phyloP scores from a whole-genome alignment of 106 monocot species.

The Acorus calamus region DNA sequence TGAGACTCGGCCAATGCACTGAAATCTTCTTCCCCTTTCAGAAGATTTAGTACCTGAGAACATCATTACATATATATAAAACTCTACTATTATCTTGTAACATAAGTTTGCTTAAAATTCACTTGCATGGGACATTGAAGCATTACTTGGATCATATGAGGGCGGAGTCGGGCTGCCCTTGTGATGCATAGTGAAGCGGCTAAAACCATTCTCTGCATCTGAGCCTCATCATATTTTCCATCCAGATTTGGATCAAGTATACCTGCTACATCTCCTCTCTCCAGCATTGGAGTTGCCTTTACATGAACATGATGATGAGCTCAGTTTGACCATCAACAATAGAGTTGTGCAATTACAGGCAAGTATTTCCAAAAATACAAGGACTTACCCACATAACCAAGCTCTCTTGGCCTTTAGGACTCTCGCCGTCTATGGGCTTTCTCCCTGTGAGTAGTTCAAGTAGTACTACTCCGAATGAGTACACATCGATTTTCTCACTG shows the following conservation, averaged over 20 bases:
- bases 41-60: slow-evolving; percentile 44
- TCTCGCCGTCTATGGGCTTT: slow-evolving; percentile 53
- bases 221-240: slow-evolving; percentile 35
- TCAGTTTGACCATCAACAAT: background rate
- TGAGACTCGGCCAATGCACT: slow-evolving; percentile 23
- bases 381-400: slow-evolving; percentile 89
- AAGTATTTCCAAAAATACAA: no score
- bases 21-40: slow-evolving; percentile 41
- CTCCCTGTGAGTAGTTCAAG: slow-evolving; percentile 85
- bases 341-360: no score
- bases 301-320: background rate
- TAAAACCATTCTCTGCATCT: slow-evolving; percentile 47
- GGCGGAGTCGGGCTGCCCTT: slow-evolving; percentile 58
- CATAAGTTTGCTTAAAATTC: no score
- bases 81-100: no score
- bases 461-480: slow-evolving; percentile 83
- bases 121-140: no score
- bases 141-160: slow-evolving; percentile 56
- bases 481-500: slow-evolving; percentile 82
- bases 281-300: slow-evolving; percentile 57
- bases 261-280: slow-evolving; percentile 41
- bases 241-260: slow-evolving; percentile 57
- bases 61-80: no score
- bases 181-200: slow-evolving; percentile 63
- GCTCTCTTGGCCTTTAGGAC: slow-evolving; percentile 65